phyloP scores from a whole-genome alignment of 306 rosid species.

The Hippophae tibetana region DNA sequence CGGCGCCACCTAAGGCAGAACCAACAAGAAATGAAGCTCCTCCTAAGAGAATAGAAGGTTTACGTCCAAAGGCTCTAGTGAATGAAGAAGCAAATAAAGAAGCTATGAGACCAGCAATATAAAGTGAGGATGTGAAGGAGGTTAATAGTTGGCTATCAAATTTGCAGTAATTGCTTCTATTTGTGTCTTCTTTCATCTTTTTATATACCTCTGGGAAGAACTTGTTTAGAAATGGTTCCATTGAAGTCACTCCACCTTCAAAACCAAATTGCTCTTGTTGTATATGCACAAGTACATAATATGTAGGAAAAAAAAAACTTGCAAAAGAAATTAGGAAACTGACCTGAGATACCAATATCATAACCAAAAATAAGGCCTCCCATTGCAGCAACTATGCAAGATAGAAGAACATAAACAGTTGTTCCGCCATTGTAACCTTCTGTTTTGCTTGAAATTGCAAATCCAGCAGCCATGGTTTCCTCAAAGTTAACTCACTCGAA shows the following conservation, averaged over 20 bases:
- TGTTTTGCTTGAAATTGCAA: too few species aligned
- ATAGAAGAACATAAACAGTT: too few species aligned
- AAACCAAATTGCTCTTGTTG: neutral
- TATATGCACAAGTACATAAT: too few species aligned
- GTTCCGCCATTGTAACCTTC: too few species aligned
- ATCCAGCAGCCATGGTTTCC: too few species aligned
- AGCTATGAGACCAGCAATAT: constrained; percentile 36
- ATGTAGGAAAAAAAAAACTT: too few species aligned
- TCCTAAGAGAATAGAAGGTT: neutral
- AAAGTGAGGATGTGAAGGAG: constrained; percentile 40
- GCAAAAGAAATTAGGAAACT: too few species aligned
- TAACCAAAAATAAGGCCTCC: too few species aligned
- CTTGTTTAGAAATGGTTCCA: neutral
- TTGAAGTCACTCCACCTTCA: neutral
- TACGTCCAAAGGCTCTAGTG: neutral
- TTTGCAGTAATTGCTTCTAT: constrained; percentile 28
- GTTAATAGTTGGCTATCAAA: constrained; percentile 47
- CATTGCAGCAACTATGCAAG: too few species aligned
- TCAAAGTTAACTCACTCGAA: too few species aligned
- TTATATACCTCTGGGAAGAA: neutral
- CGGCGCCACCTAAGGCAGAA: neutral
- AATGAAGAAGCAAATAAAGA: constrained; percentile 25
- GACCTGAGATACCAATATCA: too few species aligned
- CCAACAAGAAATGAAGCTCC: neutral
- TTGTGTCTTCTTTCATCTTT: neutral